Percentiles rank a stretch among this genome's conserved stretches.
phyloP scores from a whole-genome alignment of 1,284 basidiomycete species.

The Sporisorium sorghi region DNA sequence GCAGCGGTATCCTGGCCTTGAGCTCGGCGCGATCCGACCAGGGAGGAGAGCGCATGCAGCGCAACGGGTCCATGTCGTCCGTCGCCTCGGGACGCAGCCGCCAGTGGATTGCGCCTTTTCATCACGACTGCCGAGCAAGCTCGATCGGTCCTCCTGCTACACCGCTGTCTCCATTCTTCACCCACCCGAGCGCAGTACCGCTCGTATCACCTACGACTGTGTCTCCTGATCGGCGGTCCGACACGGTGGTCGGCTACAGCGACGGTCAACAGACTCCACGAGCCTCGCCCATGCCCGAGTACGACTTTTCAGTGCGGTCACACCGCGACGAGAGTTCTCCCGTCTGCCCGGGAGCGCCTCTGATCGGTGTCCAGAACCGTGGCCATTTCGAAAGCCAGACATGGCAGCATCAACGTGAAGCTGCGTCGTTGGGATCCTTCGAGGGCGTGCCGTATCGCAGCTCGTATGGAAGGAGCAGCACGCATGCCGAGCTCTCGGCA shows the following conservation, averaged over 20 bases:
- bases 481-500: background rate
- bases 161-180: conserved; percentile 38
- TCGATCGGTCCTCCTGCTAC: conserved; percentile 39
- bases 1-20: conserved; percentile 13
- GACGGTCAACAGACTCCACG: conserved; percentile 34
- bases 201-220: conserved; percentile 16
- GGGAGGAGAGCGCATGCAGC: conserved; percentile 17
- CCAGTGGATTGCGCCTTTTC: conserved; percentile 24
- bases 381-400: conserved; percentile 27
- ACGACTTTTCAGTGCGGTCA: conserved; percentile 10
- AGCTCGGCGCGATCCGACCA: conserved; percentile 19
- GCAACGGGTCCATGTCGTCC: conserved; percentile 31
- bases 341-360: conserved; percentile 36
- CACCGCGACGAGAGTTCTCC: conserved; percentile 1
- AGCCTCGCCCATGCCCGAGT: conserved; percentile 17
- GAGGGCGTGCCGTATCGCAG: background rate
- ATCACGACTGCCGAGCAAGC: conserved; percentile 6
- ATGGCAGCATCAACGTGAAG: conserved; percentile 13
- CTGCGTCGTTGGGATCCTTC: conserved; percentile 24
- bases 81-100: conserved; percentile 17
- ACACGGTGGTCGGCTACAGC: background rate
- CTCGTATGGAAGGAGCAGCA: background rate
- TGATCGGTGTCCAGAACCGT: conserved; percentile 24
- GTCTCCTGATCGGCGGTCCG: conserved; percentile 2
- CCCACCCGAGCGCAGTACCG: background rate